phyloP scores from a whole-genome alignment of 2,329 filamentous ascomycete species.

The Cladosporium cucumerinum region DNA sequence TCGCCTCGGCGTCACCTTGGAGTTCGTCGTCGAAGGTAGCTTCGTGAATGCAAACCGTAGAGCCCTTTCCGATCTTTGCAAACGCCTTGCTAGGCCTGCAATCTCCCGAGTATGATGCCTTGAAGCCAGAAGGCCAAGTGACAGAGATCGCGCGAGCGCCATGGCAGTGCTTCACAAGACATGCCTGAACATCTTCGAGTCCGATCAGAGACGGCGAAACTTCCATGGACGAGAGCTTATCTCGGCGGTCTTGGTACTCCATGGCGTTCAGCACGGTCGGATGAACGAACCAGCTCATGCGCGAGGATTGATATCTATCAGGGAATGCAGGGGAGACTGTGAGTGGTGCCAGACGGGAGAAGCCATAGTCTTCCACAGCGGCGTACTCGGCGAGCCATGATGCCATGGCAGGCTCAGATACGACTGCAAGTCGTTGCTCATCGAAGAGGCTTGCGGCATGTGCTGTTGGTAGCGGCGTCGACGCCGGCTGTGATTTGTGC shows the following conservation, averaged over 20 bases:
- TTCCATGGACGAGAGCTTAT: slow-evolving; percentile 19
- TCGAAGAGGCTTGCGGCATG: not conserved
- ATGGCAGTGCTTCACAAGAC: slow-evolving; percentile 73
- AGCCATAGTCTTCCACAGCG: slow-evolving; percentile 72
- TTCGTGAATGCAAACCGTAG: slow-evolving; percentile 88
- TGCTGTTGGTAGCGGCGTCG: slow-evolving; percentile 6
- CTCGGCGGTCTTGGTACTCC: slow-evolving; percentile 27
- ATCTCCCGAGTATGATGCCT: slow-evolving; percentile 90
- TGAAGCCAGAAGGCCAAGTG: slow-evolving; percentile 75
- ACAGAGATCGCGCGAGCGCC: slow-evolving; percentile 73
- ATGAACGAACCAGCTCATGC: slow-evolving; percentile 35
- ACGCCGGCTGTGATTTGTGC: slow-evolving; percentile 39
- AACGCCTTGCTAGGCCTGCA: slow-evolving; percentile 76
- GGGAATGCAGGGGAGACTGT: slow-evolving; percentile 35
- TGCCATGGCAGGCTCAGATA: slow-evolving; percentile 69
- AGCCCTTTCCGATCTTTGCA: slow-evolving; percentile 64
- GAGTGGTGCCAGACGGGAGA: slow-evolving; percentile 56
- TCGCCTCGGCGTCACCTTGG: slow-evolving; percentile 70
- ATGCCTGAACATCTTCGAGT: slow-evolving; percentile 64
- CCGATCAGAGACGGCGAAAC: slow-evolving; percentile 50
- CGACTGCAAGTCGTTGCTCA: slow-evolving; percentile 53
- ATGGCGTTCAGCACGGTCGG: slow-evolving; percentile 25
- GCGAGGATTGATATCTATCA: slow-evolving; percentile 23
- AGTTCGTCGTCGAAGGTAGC: slow-evolving; percentile 93
- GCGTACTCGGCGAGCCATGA: slow-evolving; percentile 77